Evolutionary conservation across 2,329 filamentous ascomycete species (phyloP).

Genomic region (Metarhizium brunneum): DNA sequence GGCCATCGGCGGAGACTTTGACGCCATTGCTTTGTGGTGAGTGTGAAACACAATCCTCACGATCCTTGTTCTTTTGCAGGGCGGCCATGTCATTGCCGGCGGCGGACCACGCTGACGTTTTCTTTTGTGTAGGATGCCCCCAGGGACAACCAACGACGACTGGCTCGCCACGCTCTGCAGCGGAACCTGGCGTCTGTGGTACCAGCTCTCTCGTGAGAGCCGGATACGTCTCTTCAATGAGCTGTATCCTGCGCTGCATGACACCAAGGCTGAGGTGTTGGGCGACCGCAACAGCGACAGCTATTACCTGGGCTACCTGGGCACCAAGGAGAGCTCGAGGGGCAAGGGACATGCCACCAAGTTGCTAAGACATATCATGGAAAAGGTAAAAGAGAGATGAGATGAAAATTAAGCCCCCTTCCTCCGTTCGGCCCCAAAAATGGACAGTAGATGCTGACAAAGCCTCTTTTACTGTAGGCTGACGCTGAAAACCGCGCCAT

Average conservation of each 20-base stretch:
- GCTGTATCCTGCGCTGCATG: constrained; percentile 64
- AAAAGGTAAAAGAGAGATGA: constrained; percentile 32
- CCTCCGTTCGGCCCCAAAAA: background rate
- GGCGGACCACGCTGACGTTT: background rate
- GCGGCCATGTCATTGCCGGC: background rate
- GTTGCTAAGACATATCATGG: constrained; percentile 61
- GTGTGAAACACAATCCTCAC: too few species aligned
- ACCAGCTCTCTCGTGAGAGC: constrained; percentile 63
- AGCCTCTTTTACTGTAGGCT: constrained; percentile 36
- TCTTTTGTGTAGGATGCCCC: constrained; percentile 53
- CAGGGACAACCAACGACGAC: constrained; percentile 64
- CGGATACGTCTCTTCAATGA: constrained; percentile 67
- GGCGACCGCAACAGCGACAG: constrained; percentile 55
- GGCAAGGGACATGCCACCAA: constrained; percentile 65
- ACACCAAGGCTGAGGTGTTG: constrained; percentile 61
- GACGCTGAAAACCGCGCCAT: constrained; percentile 58
- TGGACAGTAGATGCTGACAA: background rate
- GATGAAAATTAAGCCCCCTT: background rate
- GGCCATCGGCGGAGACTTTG: constrained; percentile 65
- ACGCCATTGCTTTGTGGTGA: constrained; percentile 70
- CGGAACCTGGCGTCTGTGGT: constrained; percentile 70
- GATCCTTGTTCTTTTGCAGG: too few species aligned
- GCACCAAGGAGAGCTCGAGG: constrained; percentile 60
- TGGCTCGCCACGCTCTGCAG: constrained; percentile 62
- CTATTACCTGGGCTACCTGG: constrained; percentile 80